Conservation (phyloP, 2,329 filamentous ascomycete species). For the Aspergillus pseudoviridinutans region DNA sequence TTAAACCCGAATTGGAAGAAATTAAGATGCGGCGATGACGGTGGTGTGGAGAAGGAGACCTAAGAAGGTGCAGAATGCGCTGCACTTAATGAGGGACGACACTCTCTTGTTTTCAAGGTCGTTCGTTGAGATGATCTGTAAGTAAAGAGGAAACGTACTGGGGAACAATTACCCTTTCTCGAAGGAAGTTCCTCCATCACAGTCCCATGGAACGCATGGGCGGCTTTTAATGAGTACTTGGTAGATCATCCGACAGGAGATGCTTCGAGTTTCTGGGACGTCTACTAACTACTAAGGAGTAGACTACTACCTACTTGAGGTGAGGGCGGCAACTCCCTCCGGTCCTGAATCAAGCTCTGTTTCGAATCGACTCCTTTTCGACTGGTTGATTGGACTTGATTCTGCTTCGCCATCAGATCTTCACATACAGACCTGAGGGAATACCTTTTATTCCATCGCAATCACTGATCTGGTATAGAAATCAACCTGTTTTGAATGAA, state of each 20-base stretch:
- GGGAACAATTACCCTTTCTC: background rate
- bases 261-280: background rate
- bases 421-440: no score
- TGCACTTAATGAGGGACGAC: background rate
- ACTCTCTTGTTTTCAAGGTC: background rate
- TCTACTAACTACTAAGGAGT: background rate
- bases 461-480: background rate
- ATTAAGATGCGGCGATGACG: background rate
- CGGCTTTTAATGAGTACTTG: background rate
- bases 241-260: background rate
- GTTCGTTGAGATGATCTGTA: background rate
- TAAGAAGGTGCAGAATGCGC: background rate
- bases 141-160: background rate
- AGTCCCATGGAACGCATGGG: background rate
- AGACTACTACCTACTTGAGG: background rate
- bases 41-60: background rate
- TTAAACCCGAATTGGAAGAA: background rate
- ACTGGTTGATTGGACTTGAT: background rate
- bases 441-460: background rate
- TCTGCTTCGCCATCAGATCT: background rate
- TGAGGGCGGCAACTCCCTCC: background rate
- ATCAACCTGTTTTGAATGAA: background rate
- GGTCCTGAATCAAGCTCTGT: background rate
- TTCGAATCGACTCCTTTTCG: background rate
- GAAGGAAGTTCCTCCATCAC: background rate